A percentile compares a stretch with the other conserved stretches of the same genome.
These are phyloP conservation scores for Neocucurbitaria cava DNA, from an alignment of 2,329 filamentous ascomycete species.

Conservation along the genomic window DNA sequence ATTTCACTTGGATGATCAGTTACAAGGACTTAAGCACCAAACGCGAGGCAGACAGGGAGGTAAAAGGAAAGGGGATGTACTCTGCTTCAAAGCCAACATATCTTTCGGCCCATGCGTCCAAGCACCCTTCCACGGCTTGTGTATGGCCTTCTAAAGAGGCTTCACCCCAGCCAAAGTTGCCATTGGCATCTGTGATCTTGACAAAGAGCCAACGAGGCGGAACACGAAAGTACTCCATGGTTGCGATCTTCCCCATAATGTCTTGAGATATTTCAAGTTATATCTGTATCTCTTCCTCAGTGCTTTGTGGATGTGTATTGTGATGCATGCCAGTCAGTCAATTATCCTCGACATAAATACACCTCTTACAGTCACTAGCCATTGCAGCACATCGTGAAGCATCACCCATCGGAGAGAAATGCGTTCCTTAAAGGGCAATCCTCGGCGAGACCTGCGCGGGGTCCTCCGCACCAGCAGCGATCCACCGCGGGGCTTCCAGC, in stretches of 20 bases:
- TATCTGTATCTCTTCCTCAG: conserved; percentile 1
- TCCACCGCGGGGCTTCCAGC: conserved; percentile 30
- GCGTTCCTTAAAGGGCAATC: conserved; percentile 15
- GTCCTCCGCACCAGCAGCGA: conserved; percentile 20
- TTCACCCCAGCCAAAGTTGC: conserved; percentile 74
- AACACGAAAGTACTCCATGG: conserved; percentile 76
- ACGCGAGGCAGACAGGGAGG: neutral
- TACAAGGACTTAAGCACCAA: neutral
- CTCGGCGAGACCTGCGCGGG: conserved; percentile 39
- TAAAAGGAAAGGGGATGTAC: conserved; percentile 49
- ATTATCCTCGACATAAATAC: neutral
- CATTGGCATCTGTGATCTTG: conserved; percentile 73
- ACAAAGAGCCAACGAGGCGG: conserved; percentile 80
- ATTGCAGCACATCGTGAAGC: neutral
- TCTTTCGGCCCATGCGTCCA: conserved; percentile 70
- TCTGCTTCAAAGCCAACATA: conserved; percentile 74
- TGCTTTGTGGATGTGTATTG: neutral
- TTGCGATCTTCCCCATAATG: conserved; percentile 69
- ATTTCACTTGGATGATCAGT: conserved; percentile 65
- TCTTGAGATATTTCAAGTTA: no score
- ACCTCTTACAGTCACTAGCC: neutral
- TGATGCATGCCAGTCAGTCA: neutral
- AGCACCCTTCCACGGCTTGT: conserved; percentile 74
- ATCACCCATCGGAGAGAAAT: neutral
- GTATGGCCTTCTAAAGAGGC: conserved; percentile 77